A percentile compares a stretch with the other conserved stretches of the same genome.
Conservation (phyloP, 345 rosid genomes). For the Carallia brachiata region DNA sequence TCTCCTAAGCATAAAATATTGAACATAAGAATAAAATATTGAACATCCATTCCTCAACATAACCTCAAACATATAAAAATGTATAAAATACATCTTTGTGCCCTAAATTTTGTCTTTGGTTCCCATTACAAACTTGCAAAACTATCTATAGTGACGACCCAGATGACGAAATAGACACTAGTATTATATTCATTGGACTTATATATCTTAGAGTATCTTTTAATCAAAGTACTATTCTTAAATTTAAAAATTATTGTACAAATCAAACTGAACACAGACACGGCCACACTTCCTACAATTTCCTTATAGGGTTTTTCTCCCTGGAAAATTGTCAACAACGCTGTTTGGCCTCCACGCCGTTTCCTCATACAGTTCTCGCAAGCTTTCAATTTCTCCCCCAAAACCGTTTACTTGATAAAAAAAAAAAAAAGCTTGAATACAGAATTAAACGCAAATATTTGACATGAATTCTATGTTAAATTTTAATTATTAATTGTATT, state of each 20-base stretch:
- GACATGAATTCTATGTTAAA: not conserved
- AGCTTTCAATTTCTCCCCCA: not conserved
- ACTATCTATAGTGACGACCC: slow-evolving; percentile 33
- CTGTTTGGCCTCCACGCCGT: not conserved
- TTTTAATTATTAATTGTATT: not conserved
- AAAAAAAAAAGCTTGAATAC: not conserved
- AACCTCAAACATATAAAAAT: not conserved
- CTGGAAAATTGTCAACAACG: not conserved
- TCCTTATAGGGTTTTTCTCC: not conserved
- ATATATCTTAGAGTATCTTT: slow-evolving; percentile 16
- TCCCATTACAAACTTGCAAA: not conserved
- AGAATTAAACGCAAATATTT: not conserved
- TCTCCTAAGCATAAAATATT: slow-evolving; percentile 28
- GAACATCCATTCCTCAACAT: not conserved
- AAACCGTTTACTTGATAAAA: not conserved
- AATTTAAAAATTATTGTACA: slow-evolving; percentile 25
- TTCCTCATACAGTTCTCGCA: not conserved
- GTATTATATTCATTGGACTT: slow-evolving; percentile 12
- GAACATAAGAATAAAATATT: slow-evolving; percentile 23
- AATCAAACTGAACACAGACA: slow-evolving; percentile 6
- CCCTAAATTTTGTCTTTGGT: not conserved
- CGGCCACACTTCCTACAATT: not conserved
- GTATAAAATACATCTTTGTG: not conserved
- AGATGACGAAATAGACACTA: slow-evolving; percentile 35
- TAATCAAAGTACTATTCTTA: not conserved